Conservation (phyloP, 352 stramenopile species). For the Elongisporangium prolatum region DNA sequence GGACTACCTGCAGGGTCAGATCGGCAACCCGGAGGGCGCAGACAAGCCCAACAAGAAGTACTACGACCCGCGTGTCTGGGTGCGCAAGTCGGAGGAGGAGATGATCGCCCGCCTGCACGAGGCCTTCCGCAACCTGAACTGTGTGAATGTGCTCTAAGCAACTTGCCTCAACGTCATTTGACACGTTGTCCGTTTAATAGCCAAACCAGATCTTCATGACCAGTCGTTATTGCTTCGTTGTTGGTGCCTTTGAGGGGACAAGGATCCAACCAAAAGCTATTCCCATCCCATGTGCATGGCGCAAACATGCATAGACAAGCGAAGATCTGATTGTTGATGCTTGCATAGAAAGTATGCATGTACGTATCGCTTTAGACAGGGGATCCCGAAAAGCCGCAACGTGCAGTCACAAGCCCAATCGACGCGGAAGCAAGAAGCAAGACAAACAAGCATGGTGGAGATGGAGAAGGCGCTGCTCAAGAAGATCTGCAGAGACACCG, state of each 20-base stretch:
- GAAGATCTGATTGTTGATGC: background rate
- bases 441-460: conserved; percentile 60
- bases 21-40: conserved; percentile 96
- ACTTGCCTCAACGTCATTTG: conserved; percentile 7
- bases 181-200: background rate
- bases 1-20: conserved; percentile 97
- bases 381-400: background rate
- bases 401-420: background rate
- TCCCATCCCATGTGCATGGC: background rate
- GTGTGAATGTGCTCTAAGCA: conserved; percentile 59
- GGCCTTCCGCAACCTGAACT: conserved; percentile 91
- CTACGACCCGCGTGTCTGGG: conserved; percentile 97
- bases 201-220: background rate
- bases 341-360: background rate
- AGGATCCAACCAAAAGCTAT: background rate
- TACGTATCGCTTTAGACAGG: background rate
- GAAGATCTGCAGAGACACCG: conserved; percentile 88
- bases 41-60: conserved; percentile 99
- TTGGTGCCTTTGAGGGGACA: background rate
- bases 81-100: conserved; percentile 95
- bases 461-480: conserved; percentile 87
- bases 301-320: background rate
- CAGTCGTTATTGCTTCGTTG: background rate
- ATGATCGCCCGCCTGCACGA: conserved; percentile 92
- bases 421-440: background rate